These are phyloP conservation scores for Ganoderma resinaceum DNA, from an alignment of 1,284 basidiomycete genomes.

Conservation along the genomic window DNA sequence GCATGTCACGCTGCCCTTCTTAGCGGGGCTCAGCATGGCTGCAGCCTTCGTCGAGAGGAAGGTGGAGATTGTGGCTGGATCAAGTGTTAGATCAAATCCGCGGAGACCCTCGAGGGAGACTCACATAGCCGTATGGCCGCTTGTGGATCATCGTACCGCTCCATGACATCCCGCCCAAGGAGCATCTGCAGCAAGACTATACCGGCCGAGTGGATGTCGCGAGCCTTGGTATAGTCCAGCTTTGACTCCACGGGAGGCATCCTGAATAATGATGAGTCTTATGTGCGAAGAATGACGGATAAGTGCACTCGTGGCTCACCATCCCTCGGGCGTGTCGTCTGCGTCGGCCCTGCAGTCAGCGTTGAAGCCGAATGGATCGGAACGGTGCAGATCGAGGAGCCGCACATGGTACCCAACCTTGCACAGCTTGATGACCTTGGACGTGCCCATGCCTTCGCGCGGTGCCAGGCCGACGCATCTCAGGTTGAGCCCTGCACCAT, in stretches of 20 bases:
- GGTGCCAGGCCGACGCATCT: slow-evolving; percentile 66
- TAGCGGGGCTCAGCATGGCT: slow-evolving; percentile 64
- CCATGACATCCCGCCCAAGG: slow-evolving; percentile 69
- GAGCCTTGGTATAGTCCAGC: slow-evolving; percentile 68
- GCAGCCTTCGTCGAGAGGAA: slow-evolving; percentile 55
- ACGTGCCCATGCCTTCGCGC: slow-evolving; percentile 51
- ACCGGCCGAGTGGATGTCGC: slow-evolving; percentile 80
- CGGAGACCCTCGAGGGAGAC: not conserved
- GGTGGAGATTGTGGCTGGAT: slow-evolving; percentile 57
- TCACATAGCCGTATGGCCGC: slow-evolving; percentile 39
- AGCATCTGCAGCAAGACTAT: slow-evolving; percentile 81
- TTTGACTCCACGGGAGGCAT: slow-evolving; percentile 68
- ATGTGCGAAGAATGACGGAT: not conserved
- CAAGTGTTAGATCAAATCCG: not conserved
- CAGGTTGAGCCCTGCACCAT: slow-evolving; percentile 56
- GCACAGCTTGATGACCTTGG: slow-evolving; percentile 71
- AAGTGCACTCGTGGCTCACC: slow-evolving; percentile 46
- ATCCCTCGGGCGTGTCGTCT: slow-evolving; percentile 60
- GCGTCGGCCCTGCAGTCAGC: slow-evolving; percentile 49
- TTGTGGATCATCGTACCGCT: slow-evolving; percentile 47
- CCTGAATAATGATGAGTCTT: slow-evolving; percentile 55
- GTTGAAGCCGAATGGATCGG: slow-evolving; percentile 68
- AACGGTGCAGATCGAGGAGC: slow-evolving; percentile 74
- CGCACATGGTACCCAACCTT: slow-evolving; percentile 68
- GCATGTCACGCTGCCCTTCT: slow-evolving; percentile 62